Base-by-base conservation (phyloP, 768 basidiomycete species). In the Cystofilobasidium capitatum region DNA sequence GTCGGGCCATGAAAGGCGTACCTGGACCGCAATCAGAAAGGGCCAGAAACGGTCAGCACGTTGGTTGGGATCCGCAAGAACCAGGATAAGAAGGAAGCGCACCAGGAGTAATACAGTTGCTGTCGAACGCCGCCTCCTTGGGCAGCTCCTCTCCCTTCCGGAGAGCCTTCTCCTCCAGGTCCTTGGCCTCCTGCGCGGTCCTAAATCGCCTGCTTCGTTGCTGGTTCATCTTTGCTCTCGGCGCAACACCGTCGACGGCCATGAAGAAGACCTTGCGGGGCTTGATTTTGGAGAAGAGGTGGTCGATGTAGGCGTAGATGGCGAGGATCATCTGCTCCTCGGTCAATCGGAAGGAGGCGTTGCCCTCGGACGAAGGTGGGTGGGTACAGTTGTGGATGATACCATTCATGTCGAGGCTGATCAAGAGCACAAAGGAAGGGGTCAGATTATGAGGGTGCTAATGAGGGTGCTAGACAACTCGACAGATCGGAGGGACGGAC, bases 221-320 rank as follows among this genome's bases (percentile, higher is more conserved):
- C 78, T 98, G 94, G 76, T 99, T 99, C 94, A 97, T 96, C 83
- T 99, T 98, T 39, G 94, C 94, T 55, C 94, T 81, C 5, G 94
- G 94, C 0, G 94, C 94, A 17, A 97, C 93, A 58, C 94, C 94
- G 76, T 98, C 96, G 55, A 99, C 87, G 31, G 94, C 96, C 88
- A 99, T 94, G 78, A 96, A 98, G 78, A 98, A 97, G 16, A 69
- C 68, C 75, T 97, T 96, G 81, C 90, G 88, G 0, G 96, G 96
- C 76, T 93, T 97, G 70, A 99, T 97, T 80, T 93, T 97, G 36
- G 86, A 84, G 78, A 99, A 99, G 9, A 99, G 82, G 74, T 91
- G 88, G 79, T 97, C 92, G 69, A 98, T 91, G 79, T 99, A 99
- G 63, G 90, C 81, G 74, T 98, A 98, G 73, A 98, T 92, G 39